Evolutionary conservation across 495 filamentous ascomycete genomes (phyloP), one percentile per base, ranked within the genome.

Genomic region (Tuber microsphaerosporum): DNA sequence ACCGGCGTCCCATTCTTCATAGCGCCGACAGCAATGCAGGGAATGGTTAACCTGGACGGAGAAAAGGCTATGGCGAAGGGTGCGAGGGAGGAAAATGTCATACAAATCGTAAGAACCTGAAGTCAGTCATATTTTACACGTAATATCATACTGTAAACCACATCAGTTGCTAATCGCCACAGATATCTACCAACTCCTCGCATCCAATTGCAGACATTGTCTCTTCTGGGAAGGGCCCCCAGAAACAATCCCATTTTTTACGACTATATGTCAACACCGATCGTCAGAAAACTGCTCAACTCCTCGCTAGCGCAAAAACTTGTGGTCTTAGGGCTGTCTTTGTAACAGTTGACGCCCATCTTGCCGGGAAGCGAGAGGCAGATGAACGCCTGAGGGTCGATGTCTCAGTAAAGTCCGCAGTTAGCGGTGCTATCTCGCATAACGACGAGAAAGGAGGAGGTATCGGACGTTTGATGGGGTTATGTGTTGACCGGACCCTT

Each of bases 201-300:
- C 92, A 87, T 77, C 86, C 89, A 3, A 83, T 93, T 42, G 83
- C 86, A 5, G 90, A 92, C 37, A 88, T 95, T 31, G 83, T 87
- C 43, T 81, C 83, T 26, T 83, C 86, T 20, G 87, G 88, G 1
- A 46, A 72, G n/a, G 77, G 76, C 3, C 83, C 84, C 42, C 61
- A 71, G 8, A 71, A 79, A 4, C 83, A 84, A 46, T 84, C 73
- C 74, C 83, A 61, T 79, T 93, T 93, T 85, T 91, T 94, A 79
- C 93, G 95, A 79, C 84, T 97, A 51, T 97, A 97, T 79, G 92
- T 95, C 72, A 91, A 94, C 83, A 89, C 89, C 65, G 87, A 92
- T 75, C 87, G 92, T 1, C 73, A 84, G 68, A 92, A 92, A 77
- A 90, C 90, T n/a, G 91, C 89, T 70, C 85, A 83, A 0, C 84